Base-by-base conservation (phyloP, 805 yeast genomes). In the Suhomyces vadensis region DNA sequence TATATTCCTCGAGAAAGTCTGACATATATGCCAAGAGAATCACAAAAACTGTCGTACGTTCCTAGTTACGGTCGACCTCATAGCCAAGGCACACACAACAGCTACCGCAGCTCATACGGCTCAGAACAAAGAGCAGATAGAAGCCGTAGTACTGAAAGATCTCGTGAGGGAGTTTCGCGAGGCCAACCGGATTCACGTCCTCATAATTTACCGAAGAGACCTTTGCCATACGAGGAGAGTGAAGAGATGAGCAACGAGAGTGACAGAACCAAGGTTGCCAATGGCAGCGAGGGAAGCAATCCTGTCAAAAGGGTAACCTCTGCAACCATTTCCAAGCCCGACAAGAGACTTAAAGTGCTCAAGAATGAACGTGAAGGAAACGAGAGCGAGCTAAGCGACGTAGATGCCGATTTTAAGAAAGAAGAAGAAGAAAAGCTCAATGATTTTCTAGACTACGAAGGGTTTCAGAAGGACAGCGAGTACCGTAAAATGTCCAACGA, bases 341-440 rank as follows among this genome's bases (percentile, higher is more conserved):
- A n/a, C 27, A 44, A 29, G 14, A 31, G 43, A 8, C 14, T 27
- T 16, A 38, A 39, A 16, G 31, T 17, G 11, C 17, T 39, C 16
- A 26, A 39, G 40, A 24, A 10, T 29, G 36, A 21, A 36, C 14
- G 41, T 23, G 21, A 38, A n/a, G 39, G 39, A 4, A 45, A 43
- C 40, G 64, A 60, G 8, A 55, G 60, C 45, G 64, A 61, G 44
- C 43, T 61, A 20, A 58, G 58, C 13, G 65, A 61, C 35, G 50
- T 54, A 31, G 61, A 55, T 23, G 54, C 47, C 20, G 60, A 56
- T 24, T 46, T 57, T 16, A 44, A 52, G 10, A 44, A 42, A 39
- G 47, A 37, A n/a, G 47, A 44, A 23, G 51, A 47, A 25, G 46
- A 39, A n/a, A 39, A 41, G 10, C 39, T 51, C 29, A 42, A 39